phyloP scores from a whole-genome alignment of 2,329 filamentous ascomycete genomes.

The Phialemoniopsis sp. region DNA sequence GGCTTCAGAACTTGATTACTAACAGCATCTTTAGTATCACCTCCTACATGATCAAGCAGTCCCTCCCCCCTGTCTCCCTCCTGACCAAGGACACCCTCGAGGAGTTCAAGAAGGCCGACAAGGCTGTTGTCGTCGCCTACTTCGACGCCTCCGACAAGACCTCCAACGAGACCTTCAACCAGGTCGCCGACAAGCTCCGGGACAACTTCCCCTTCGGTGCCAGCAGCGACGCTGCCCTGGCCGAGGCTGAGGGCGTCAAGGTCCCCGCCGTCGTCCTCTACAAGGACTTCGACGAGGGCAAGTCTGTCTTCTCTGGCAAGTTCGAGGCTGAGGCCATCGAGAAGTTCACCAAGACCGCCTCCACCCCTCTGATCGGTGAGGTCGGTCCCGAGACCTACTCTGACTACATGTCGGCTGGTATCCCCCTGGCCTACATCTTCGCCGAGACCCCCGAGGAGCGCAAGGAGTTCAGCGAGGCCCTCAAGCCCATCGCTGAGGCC shows the following conservation, averaged over 20 bases:
- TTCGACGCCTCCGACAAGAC: conserved; percentile 76
- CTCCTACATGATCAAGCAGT: conserved; percentile 98
- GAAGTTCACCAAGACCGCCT: conserved; percentile 77
- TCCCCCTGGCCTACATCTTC: conserved; percentile 97
- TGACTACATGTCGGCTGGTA: conserved; percentile 86
- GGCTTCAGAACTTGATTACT: not conserved
- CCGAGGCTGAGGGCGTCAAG: conserved; percentile 85
- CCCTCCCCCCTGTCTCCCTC: conserved; percentile 83
- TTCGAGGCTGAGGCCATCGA: conserved; percentile 79
- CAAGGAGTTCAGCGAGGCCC: conserved; percentile 65
- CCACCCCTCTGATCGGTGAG: conserved; percentile 90
- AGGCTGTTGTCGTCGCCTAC: conserved; percentile 91
- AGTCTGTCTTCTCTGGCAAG: conserved; percentile 75
- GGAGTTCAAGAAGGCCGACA: conserved; percentile 97
- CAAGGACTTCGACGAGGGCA: conserved; percentile 97
- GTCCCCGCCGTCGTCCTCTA: conserved; percentile 87
- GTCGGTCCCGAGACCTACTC: conserved; percentile 96
- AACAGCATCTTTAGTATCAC: conserved; percentile 44
- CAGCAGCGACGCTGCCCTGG: conserved; percentile 76
- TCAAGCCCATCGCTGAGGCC: conserved; percentile 87
- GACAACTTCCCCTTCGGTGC: conserved; percentile 92
- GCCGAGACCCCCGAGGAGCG: conserved; percentile 90
- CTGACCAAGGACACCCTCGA: conserved; percentile 79
- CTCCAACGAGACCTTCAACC: conserved; percentile 79
- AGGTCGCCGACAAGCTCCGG: conserved; percentile 70